A percentile compares a stretch with the other conserved stretches of the same genome.
Conservation (phyloP, 495 filamentous ascomycete genomes). For the Astrothelium subdiscretum region DNA sequence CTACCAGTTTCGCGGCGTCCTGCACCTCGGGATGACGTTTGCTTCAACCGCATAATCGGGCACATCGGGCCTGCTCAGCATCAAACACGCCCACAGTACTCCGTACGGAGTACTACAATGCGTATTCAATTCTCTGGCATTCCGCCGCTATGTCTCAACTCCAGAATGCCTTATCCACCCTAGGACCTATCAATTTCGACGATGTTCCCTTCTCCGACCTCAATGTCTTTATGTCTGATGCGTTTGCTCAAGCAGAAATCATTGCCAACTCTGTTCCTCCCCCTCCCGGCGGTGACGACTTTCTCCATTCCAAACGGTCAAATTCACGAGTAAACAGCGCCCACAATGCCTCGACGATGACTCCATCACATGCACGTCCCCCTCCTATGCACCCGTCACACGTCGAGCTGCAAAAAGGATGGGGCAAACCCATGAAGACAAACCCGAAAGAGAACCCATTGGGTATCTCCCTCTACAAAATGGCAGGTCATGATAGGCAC, state of each 20-base stretch:
- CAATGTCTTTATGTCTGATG: conserved; percentile 42
- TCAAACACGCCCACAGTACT: too few relatives aligned
- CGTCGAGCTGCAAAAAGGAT: conserved; percentile 57
- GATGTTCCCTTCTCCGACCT: conserved; percentile 42
- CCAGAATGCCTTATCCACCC: conserved; percentile 61
- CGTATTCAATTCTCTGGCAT: too few relatives aligned
- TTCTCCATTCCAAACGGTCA: conserved; percentile 25
- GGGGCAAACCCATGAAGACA: conserved; percentile 74
- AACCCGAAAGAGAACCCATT: conserved; percentile 61
- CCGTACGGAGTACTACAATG: too few relatives aligned
- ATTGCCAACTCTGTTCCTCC: conserved; percentile 72
- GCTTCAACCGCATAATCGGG: too few relatives aligned
- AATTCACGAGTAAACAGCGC: conserved; percentile 31
- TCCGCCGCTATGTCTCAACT: conserved; percentile 38
- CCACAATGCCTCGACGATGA: conserved; percentile 35
- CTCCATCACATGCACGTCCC: conserved; percentile 41
- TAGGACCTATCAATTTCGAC: conserved; percentile 60
- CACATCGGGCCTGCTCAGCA: too few relatives aligned
- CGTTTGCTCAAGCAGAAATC: conserved; percentile 52
- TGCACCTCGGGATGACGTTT: too few relatives aligned
- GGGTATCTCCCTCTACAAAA: conserved; percentile 67
- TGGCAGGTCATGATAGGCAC: conserved; percentile 63
- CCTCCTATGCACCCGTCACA: conserved; percentile 36
- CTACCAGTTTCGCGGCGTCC: too few relatives aligned
- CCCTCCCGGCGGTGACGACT: conserved; percentile 27